Percentiles rank a stretch among this genome's conserved stretches.
Conservation (phyloP, 805 yeast genomes). For the Clavispora santaluciae region DNA sequence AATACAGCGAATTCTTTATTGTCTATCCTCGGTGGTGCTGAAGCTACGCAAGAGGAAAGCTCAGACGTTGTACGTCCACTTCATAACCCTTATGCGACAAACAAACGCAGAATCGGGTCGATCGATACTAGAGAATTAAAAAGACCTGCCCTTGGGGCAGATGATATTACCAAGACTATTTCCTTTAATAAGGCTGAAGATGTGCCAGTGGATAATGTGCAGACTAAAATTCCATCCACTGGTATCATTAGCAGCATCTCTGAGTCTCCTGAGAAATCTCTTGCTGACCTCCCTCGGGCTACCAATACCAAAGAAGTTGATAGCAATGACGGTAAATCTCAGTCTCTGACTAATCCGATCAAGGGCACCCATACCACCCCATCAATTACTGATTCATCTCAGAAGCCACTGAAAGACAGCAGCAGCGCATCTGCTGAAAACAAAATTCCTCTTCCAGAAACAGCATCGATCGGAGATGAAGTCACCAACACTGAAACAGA, state of each 20-base stretch:
- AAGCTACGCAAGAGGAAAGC: slow-evolving; percentile 1
- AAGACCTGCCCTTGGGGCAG: slow-evolving; percentile 21
- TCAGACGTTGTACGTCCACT: slow-evolving; percentile 7
- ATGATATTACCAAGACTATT: slow-evolving; percentile 34
- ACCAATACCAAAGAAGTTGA: too few relatives aligned
- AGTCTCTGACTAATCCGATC: too few relatives aligned
- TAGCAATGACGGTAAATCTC: too few relatives aligned
- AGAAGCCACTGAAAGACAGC: not conserved
- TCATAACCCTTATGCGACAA: slow-evolving; percentile 13
- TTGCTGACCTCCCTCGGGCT: too few relatives aligned
- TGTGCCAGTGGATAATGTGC: slow-evolving; percentile 10
- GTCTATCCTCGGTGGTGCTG: slow-evolving; percentile 35
- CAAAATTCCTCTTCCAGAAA: not conserved
- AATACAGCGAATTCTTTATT: slow-evolving; percentile 47
- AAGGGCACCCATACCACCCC: not conserved
- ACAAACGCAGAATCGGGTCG: slow-evolving; percentile 7
- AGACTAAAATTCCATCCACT: not conserved
- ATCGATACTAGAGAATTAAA: slow-evolving; percentile 5
- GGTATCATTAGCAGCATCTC: not conserved
- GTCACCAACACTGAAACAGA: slow-evolving; percentile 1
- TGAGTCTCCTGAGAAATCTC: not conserved
- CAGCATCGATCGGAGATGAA: slow-evolving; percentile 1
- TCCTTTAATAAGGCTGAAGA: slow-evolving; percentile 29
- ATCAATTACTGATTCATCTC: not conserved
- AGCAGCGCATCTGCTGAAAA: not conserved